Percentiles rank a stretch among this genome's conserved stretches.
Conservation (phyloP, 1,284 basidiomycete species). For the Pyrrhoderma noxium region DNA sequence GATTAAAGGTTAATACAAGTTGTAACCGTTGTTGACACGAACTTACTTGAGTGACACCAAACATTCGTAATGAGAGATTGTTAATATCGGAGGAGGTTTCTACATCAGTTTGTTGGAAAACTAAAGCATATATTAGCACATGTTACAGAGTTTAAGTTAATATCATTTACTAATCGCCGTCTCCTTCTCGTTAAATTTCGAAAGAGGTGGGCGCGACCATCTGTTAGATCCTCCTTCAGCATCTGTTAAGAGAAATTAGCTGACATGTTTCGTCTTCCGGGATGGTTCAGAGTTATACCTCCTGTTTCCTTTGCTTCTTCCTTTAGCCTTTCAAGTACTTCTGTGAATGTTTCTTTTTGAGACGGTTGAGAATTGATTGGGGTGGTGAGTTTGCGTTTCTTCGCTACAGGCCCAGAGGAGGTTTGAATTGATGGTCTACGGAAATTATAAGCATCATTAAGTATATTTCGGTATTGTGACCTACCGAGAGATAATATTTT, state of each 20-base stretch:
- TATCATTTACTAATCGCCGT: slow-evolving; percentile 49
- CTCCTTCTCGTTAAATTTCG: slow-evolving; percentile 46
- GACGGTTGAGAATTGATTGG: background rate
- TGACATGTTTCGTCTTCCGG: background rate
- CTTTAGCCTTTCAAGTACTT: slow-evolving; percentile 70
- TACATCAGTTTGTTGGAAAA: slow-evolving; percentile 93
- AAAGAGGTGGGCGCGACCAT: slow-evolving; percentile 70
- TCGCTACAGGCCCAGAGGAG: background rate
- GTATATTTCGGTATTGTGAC: too few species aligned
- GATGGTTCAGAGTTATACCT: slow-evolving; percentile 26
- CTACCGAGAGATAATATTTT: too few species aligned
- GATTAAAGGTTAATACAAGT: background rate
- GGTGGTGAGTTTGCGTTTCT: slow-evolving; percentile 3
- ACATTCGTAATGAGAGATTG: slow-evolving; percentile 63
- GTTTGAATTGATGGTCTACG: slow-evolving; percentile 23
- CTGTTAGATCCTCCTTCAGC: slow-evolving; percentile 68
- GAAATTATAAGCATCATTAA: too few species aligned
- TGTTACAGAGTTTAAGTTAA: slow-evolving; percentile 16
- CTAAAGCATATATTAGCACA: slow-evolving; percentile 30
- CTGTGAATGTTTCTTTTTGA: slow-evolving; percentile 55
- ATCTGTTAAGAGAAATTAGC: slow-evolving; percentile 31
- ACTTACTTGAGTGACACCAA: slow-evolving; percentile 78
- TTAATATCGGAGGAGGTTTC: slow-evolving; percentile 63
- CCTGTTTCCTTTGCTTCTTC: slow-evolving; percentile 50
- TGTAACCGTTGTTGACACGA: background rate